Base-by-base conservation (phyloP, 2,329 filamentous ascomycete species). In the Camillea tinctor region DNA sequence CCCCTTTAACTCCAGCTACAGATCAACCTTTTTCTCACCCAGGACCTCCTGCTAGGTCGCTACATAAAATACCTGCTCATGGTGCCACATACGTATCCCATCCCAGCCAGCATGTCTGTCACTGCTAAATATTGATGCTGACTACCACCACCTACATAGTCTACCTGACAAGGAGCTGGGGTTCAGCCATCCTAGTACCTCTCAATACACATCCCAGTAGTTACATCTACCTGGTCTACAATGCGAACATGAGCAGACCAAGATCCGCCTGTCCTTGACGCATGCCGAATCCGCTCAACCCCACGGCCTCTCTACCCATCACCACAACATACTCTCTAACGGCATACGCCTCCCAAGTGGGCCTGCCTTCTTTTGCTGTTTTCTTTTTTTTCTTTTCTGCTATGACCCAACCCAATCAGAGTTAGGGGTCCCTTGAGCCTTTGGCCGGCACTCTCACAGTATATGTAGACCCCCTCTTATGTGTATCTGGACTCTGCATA, bases 391-490 rank as follows among this genome's bases (percentile, higher is more conserved):
- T 62, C 62, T 64, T 61, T 61, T 22, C 51, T 36, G 26, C 56
- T 61, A 59, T 59, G 36, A 54, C 55, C 61, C 57, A 65, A 54
- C 55, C 61, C 57, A 65, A 66, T 62, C 63, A 63, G 58, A 62
- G 59, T 65, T 66, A 62, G 60, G 58, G 61, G 52, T 60, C 64
- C 64, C 61, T 36, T 62, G 64, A 66, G 59, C 57, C 63, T 64
- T 66, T 65, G 55, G 60, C 54, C 59, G 57, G 62, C 62, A 59
- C 56, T 50, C 57, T 58, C 60, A 60, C 60, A 55, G 58, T 65
- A 51, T 63, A 64, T 59, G 59, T 54, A 63, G 59, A 64, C 64
- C 61, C 58, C 53, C 63, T 65, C 55, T 57, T 54, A 40, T 54
- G 24, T 58, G 51, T 62, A 55, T 57, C 61, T 61, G 58, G 61